These are phyloP conservation scores for Apiospora marii DNA, from an alignment of 2,329 filamentous ascomycete species.

Conservation along the genomic window DNA sequence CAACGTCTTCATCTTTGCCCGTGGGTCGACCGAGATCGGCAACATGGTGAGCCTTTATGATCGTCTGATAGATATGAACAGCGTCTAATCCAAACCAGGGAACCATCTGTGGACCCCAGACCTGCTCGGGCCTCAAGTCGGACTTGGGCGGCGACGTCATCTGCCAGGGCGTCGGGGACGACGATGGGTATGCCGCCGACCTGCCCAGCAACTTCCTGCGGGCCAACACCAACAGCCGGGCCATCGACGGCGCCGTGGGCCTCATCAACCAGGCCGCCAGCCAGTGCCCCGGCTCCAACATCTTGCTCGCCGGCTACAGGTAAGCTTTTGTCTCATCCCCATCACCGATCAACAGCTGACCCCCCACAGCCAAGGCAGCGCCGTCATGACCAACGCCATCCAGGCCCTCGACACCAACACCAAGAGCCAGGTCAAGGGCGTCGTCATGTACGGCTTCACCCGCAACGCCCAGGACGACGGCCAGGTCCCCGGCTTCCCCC, in stretches of 20 bases:
- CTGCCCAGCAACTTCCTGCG: constrained; percentile 41
- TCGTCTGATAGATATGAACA: neutral
- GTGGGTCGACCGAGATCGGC: constrained; percentile 43
- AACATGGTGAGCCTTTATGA: constrained; percentile 39
- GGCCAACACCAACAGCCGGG: constrained; percentile 35
- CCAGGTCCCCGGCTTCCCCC: constrained; percentile 35
- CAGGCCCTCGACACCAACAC: constrained; percentile 33
- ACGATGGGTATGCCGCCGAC: constrained; percentile 40
- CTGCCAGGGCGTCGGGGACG: constrained; percentile 44
- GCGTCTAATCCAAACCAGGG: constrained; percentile 33
- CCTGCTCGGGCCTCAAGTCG: constrained; percentile 39
- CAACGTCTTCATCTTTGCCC: constrained; percentile 45
- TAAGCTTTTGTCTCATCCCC: constrained; percentile 32
- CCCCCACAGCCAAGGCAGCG: constrained; percentile 39
- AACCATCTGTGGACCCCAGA: constrained; percentile 38
- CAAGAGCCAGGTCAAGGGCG: constrained; percentile 37
- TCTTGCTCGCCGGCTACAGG: constrained; percentile 42
- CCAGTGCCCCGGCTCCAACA: constrained; percentile 43
- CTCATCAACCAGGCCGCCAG: constrained; percentile 40
- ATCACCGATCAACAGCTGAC: neutral
- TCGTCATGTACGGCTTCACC: constrained; percentile 42
- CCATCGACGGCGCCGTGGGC: constrained; percentile 40
- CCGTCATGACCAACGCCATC: constrained; percentile 43
- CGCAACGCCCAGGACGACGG: constrained; percentile 38
- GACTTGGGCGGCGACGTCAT: constrained; percentile 39